Percentiles rank a stretch among this genome's conserved stretches.
Conservation (phyloP, 2,329 filamentous ascomycete species). For the Aureobasidium musti region DNA sequence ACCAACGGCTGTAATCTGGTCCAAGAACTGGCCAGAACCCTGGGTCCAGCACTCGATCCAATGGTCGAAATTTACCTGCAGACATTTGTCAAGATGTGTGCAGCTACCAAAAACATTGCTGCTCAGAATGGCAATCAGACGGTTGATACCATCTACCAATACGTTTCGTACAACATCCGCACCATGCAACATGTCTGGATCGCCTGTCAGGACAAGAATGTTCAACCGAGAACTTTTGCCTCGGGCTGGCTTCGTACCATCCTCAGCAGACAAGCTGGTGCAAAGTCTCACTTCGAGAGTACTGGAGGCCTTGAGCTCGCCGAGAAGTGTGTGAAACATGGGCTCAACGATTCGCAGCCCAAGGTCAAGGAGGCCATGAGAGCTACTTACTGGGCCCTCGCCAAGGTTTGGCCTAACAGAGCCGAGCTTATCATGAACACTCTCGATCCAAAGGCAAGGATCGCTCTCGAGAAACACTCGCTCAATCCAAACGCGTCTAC, state of each 20-base stretch:
- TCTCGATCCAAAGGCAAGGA: constrained; percentile 77
- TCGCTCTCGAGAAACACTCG: constrained; percentile 77
- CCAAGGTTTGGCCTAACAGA: constrained; percentile 71
- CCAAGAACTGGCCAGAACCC: constrained; percentile 77
- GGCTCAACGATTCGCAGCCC: constrained; percentile 85
- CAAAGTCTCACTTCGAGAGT: constrained; percentile 83
- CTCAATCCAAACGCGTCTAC: constrained; percentile 69
- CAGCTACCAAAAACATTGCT: constrained; percentile 87
- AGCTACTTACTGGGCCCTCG: constrained; percentile 82
- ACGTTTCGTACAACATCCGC: constrained; percentile 75
- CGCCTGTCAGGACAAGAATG: constrained; percentile 90
- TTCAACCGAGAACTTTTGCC: constrained; percentile 77
- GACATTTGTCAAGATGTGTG: constrained; percentile 84
- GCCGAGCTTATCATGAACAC: constrained; percentile 80
- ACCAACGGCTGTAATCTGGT: constrained; percentile 82
- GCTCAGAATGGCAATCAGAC: constrained; percentile 79
- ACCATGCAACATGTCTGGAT: constrained; percentile 82
- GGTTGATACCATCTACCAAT: constrained; percentile 77
- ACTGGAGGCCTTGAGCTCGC: constrained; percentile 78
- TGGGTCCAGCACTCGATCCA: constrained; percentile 77
- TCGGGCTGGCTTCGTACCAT: constrained; percentile 83
- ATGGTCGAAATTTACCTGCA: constrained; percentile 91
- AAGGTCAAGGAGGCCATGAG: constrained; percentile 85
- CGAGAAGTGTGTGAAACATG: constrained; percentile 86
- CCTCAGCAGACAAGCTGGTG: constrained; percentile 71